These are phyloP conservation scores for Flaveria robusta DNA, from an alignment of 129 eudicot genomes.

Conservation along the genomic window DNA sequence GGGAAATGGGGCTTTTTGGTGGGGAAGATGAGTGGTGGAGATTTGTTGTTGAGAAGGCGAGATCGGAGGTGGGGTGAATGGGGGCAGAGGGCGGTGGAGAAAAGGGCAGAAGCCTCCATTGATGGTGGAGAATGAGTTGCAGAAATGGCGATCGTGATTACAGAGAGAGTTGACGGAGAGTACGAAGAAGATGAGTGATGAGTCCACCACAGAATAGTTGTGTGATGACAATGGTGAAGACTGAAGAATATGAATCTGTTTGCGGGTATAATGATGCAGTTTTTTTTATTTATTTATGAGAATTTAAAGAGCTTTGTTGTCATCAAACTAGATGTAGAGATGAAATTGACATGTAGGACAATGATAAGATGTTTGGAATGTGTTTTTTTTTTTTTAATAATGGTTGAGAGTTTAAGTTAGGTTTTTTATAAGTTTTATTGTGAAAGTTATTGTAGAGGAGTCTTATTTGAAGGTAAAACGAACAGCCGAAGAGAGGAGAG, in stretches of 20 bases:
- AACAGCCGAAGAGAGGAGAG: no score
- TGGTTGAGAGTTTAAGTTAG: no score
- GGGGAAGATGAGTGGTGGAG: constrained; percentile 19
- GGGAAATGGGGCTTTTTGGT: constrained; percentile 27
- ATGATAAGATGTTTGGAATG: no score
- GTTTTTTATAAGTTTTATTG: no score
- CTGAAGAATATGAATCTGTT: constrained; percentile 20
- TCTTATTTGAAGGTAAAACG: no score
- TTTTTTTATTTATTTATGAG: not conserved
- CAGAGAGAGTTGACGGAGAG: not conserved
- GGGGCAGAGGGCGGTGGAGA: constrained; percentile 36
- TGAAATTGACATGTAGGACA: no score
- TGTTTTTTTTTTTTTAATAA: no score
- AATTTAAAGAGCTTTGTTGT: no score
- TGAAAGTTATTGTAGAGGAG: no score
- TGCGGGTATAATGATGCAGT: not conserved
- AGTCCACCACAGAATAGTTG: not conserved
- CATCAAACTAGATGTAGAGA: no score
- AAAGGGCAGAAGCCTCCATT: constrained; percentile 64
- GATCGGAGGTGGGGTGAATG: constrained; percentile 50
- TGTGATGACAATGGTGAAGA: not conserved
- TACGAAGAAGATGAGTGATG: not conserved
- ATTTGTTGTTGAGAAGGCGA: constrained; percentile 26
- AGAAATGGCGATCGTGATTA: constrained; percentile 33
- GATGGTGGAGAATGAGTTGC: not conserved